Percentiles rank a stretch among this genome's conserved stretches.
Evolutionary conservation across 768 basidiomycete species (phyloP).

Genomic region (Lentinus tigrinus): DNA sequence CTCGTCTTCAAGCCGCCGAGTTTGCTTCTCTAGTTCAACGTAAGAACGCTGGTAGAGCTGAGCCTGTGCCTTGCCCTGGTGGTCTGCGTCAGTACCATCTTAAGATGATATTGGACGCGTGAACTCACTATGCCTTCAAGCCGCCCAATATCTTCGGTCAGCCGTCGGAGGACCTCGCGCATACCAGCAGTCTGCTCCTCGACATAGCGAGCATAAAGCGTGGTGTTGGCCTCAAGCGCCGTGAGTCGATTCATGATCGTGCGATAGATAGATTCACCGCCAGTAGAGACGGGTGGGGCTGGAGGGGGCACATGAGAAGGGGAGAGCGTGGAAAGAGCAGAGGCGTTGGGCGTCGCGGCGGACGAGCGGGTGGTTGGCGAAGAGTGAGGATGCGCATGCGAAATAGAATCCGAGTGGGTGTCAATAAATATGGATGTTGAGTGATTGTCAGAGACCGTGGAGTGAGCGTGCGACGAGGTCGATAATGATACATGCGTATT

Average conservation of each 20-base stretch:
- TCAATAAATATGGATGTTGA: constrained; percentile 9
- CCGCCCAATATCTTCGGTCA: constrained; percentile 78
- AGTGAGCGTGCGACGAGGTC: constrained; percentile 5
- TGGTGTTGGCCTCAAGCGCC: constrained; percentile 83
- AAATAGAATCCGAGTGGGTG: neutral
- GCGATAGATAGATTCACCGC: constrained; percentile 92
- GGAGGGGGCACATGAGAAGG: constrained; percentile 20
- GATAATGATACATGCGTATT: constrained; percentile 14
- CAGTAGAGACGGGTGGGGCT: constrained; percentile 26
- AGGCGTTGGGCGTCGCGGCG: constrained; percentile 5
- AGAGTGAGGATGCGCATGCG: constrained; percentile 2
- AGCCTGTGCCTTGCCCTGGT: constrained; percentile 68
- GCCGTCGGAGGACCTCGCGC: constrained; percentile 66
- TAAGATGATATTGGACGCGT: neutral
- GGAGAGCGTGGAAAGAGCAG: constrained; percentile 6
- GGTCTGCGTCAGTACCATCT: neutral
- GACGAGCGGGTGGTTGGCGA: constrained; percentile 15
- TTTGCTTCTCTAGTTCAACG: constrained; percentile 68
- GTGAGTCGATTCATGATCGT: constrained; percentile 93
- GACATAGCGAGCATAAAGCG: constrained; percentile 79
- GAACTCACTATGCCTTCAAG: constrained; percentile 71
- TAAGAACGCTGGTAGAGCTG: constrained; percentile 63
- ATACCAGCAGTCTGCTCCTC: constrained; percentile 84
- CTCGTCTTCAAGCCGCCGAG: constrained; percentile 65
- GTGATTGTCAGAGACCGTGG: constrained; percentile 10